phyloP scores from a whole-genome alignment of 2,329 filamentous ascomycete species.

The Diaporthe ilicicola region DNA sequence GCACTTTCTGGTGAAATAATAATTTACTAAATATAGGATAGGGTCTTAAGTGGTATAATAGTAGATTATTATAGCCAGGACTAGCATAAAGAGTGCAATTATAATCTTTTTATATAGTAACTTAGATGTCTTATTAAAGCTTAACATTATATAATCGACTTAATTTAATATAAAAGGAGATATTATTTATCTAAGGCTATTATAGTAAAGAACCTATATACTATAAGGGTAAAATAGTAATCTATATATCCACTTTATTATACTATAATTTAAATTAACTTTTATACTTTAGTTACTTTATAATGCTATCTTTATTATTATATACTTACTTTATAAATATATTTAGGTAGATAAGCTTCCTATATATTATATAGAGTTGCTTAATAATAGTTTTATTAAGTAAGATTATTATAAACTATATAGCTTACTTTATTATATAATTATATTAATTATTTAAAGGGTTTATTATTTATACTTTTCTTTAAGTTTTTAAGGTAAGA shows the following conservation, averaged over 20 bases:
- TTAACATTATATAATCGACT: neutral
- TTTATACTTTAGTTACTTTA: too few species aligned
- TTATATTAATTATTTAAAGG: too few species aligned
- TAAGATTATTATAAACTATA: neutral
- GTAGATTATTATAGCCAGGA: neutral
- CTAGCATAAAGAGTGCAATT: neutral
- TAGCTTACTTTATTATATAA: neutral
- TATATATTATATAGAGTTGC: too few species aligned
- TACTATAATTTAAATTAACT: too few species aligned
- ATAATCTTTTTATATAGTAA: neutral
- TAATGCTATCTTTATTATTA: too few species aligned
- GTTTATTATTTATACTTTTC: too few species aligned
- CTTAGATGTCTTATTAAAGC: neutral
- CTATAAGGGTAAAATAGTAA: too few species aligned
- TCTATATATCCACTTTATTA: too few species aligned
- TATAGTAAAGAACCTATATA: too few species aligned
- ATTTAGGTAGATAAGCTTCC: too few species aligned
- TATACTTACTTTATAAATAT: too few species aligned
- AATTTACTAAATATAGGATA: conserved; percentile 35
- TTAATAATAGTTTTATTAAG: neutral
- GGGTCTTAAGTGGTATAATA: neutral
- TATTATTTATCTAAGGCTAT: neutral
- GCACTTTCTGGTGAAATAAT: conserved; percentile 34
- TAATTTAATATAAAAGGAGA: neutral
- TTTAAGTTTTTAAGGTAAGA: too few species aligned